Base-by-base conservation (phyloP, 2,329 filamentous ascomycete species). In the Ophiognomonia clavigignenti-juglandacearum region DNA sequence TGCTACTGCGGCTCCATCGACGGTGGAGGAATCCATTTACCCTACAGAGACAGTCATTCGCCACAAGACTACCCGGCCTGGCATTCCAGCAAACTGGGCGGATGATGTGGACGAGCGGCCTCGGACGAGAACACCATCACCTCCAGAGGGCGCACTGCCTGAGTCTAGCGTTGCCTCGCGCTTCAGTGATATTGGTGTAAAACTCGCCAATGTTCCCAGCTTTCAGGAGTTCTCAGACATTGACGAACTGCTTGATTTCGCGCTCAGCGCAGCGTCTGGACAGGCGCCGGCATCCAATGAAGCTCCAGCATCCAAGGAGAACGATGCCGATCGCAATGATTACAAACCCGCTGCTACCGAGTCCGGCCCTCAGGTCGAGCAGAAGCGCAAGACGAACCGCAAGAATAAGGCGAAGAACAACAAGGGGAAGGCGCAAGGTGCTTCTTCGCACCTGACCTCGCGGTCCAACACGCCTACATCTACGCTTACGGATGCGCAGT, bases 11-110 rank as follows among this genome's bases (percentile, higher is more conserved):
- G 26, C 48, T 4, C 38, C 37, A 10, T 43, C 22, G 5, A 24
- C 45, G 3, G 39, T 46, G 6, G 48, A 51, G 14, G 16, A 38
- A 2, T 16, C 48, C 19, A 19, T 40, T 10, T 13, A 44, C 32
- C 32, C 31, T 23, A 19, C 16, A 7, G 31, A 35, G n/a, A 51
- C 48, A 10, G 48, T 51, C 32, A 48, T 51, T 26, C 48, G 48
- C 2, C 45, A 48, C 42, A 49, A 41, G 27, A 19, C 39, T 20
- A 22, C 39, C 20, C 45, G 37, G 22, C 23, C 3, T 3, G 10
- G 19, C 23, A 31, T 40, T 9, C 52, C 47, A 38, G 27, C 22
- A 34, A 36, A 34, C n/a, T 51, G 39, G 44, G 39, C 19, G 10
- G 19, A 23, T 36, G 41, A 36, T 6, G 24, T 6, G 31, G 31